Conservation (phyloP, 805 yeast species). For the Ogataea populi-albae region DNA sequence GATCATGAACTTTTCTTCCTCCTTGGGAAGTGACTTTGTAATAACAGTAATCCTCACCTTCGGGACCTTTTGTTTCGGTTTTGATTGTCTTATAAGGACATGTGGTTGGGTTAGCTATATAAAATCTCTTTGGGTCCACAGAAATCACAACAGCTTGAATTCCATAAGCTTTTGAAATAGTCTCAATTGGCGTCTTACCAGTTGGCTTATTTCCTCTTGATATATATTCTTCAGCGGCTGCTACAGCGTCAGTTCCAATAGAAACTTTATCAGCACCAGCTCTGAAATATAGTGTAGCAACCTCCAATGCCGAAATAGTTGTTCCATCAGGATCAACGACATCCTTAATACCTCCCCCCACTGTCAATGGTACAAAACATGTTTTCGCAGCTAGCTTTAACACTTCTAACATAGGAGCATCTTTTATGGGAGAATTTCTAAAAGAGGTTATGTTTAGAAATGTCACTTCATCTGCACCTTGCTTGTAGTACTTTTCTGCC, state of each 20-base stretch:
- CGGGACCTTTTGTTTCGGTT: slow-evolving; percentile 72
- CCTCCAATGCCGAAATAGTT: slow-evolving; percentile 76
- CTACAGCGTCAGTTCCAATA: slow-evolving; percentile 96
- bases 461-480: slow-evolving; percentile 97
- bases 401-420: slow-evolving; percentile 94
- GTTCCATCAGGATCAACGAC: slow-evolving; percentile 83
- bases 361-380: slow-evolving; percentile 94
- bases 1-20: slow-evolving; percentile 82
- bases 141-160: slow-evolving; percentile 97
- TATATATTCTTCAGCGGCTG: slow-evolving; percentile 82
- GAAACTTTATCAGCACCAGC: slow-evolving; percentile 99
- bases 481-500: slow-evolving; percentile 84
- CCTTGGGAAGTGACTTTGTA: slow-evolving; percentile 96
- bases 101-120: slow-evolving; percentile 58
- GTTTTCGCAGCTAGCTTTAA: slow-evolving; percentile 78
- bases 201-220: slow-evolving; percentile 51
- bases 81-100: slow-evolving; percentile 63
- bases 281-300: slow-evolving; percentile 86
- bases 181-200: slow-evolving; percentile 88
- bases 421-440: slow-evolving; percentile 88
- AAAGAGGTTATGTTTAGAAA: slow-evolving; percentile 94
- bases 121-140: slow-evolving; percentile 93
- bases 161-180: slow-evolving; percentile 89
- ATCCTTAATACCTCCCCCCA: slow-evolving; percentile 97
- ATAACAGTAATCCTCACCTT: slow-evolving; percentile 86